Evolutionary conservation across 441 rosid species (phyloP).

Genomic region (Syzygium syzygioides): DNA sequence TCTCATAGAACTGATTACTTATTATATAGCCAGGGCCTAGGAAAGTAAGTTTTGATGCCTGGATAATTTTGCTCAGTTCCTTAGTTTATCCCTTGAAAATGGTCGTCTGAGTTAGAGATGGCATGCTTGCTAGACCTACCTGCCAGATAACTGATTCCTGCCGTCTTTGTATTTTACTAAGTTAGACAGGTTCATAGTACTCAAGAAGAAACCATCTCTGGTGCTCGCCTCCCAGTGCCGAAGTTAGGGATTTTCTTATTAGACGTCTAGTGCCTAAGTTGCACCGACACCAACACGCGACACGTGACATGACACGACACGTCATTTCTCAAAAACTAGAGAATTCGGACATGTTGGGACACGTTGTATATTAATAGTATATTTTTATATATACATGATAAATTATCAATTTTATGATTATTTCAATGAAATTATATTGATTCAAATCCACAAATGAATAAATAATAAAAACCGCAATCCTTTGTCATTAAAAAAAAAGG

Average conservation of each 20-base stretch:
- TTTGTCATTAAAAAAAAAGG: background rate
- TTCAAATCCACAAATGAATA: too few species aligned
- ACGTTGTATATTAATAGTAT: too few species aligned
- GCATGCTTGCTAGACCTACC: background rate
- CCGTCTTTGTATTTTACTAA: background rate
- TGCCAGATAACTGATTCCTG: background rate
- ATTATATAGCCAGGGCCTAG: background rate
- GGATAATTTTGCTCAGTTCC: background rate
- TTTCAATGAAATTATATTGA: too few species aligned
- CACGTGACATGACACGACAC: too few species aligned
- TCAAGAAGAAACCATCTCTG: background rate
- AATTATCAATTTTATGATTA: too few species aligned
- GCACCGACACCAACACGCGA: too few species aligned
- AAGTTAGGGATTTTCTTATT: background rate
- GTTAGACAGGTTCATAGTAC: background rate
- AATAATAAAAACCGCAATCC: background rate
- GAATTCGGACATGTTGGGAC: too few species aligned
- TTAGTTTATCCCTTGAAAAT: background rate
- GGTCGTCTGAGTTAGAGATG: background rate
- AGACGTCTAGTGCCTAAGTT: background rate
- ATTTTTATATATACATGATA: too few species aligned
- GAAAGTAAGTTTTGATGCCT: background rate
- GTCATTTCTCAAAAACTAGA: too few species aligned
- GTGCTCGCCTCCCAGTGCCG: background rate
- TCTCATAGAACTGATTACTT: background rate